A percentile compares a stretch with the other conserved stretches of the same genome.
Conservation (phyloP, 768 basidiomycete species). For the Boletus subparvulus region DNA sequence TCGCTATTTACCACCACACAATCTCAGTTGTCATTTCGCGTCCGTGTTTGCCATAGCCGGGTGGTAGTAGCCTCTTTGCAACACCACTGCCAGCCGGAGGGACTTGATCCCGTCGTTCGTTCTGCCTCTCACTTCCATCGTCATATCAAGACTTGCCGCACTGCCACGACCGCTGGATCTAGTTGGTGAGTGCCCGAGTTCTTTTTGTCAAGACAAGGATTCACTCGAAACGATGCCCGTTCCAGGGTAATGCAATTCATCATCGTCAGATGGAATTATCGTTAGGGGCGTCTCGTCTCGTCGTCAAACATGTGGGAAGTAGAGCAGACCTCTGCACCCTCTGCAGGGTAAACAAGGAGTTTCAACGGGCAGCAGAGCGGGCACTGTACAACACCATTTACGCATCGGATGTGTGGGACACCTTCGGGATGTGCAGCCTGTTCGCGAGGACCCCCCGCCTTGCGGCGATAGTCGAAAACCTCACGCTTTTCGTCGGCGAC, state of each 20-base stretch:
- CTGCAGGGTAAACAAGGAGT: constrained; percentile 56
- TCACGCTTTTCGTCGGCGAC: constrained; percentile 47
- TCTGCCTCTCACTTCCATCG: neutral
- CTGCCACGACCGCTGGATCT: neutral
- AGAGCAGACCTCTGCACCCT: constrained; percentile 56
- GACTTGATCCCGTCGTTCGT: neutral
- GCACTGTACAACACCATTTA: constrained; percentile 60
- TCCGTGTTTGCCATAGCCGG: neutral
- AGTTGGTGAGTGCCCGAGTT: constrained; percentile 8
- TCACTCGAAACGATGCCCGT: neutral
- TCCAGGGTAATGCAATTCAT: constrained; percentile 37
- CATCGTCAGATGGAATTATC: constrained; percentile 54
- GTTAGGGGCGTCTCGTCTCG: constrained; percentile 56
- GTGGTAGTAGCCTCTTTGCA: neutral
- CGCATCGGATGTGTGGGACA: constrained; percentile 40
- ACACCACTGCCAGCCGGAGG: neutral
- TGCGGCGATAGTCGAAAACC: constrained; percentile 50
- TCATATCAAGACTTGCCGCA: neutral
- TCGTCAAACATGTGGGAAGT: constrained; percentile 51
- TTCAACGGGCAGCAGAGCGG: constrained; percentile 54
- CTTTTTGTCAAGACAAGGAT: neutral
- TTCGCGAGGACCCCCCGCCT: constrained; percentile 48
- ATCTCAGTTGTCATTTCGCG: neutral
- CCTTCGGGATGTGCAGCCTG: constrained; percentile 46
- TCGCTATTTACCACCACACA: constrained; percentile 3